Conservation (phyloP, 306 rosid species). For the Corylus americana region DNA sequence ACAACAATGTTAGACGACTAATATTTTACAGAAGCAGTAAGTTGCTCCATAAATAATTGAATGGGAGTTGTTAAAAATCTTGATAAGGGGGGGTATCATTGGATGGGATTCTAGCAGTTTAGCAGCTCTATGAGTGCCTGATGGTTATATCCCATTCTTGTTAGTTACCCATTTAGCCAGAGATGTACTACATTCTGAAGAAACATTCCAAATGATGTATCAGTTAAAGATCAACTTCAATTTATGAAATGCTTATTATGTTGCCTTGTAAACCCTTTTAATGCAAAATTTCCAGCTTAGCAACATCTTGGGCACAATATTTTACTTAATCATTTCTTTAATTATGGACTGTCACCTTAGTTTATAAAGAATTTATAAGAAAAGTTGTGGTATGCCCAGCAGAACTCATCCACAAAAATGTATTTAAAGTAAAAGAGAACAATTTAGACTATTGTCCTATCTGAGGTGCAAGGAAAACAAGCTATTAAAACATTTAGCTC, state of each 20-base stretch:
- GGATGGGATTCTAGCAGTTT: slow-evolving; percentile 37
- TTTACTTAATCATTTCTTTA: too few species aligned
- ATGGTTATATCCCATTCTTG: slow-evolving; percentile 35
- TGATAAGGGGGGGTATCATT: slow-evolving; percentile 33
- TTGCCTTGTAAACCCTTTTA: slow-evolving; percentile 29
- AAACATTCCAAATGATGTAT: slow-evolving; percentile 15
- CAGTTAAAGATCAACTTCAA: slow-evolving; percentile 27
- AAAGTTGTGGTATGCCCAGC: too few species aligned
- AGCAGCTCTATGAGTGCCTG: slow-evolving; percentile 31
- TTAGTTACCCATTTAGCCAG: slow-evolving; percentile 31
- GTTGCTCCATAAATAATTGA: slow-evolving; percentile 36
- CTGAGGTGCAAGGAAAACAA: too few species aligned
- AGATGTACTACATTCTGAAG: slow-evolving; percentile 33
- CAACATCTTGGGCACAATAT: not conserved
- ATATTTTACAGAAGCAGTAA: slow-evolving; percentile 26
- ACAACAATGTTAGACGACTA: slow-evolving; percentile 64
- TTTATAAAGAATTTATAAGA: too few species aligned
- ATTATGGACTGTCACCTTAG: too few species aligned
- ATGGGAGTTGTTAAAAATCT: slow-evolving; percentile 34
- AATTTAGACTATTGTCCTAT: too few species aligned
- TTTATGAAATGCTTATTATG: slow-evolving; percentile 17
- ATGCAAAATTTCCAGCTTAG: slow-evolving; percentile 2
- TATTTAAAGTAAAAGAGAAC: too few species aligned
- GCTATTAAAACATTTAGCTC: too few species aligned
- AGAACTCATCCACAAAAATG: too few species aligned